Base-by-base conservation (phyloP, 164 flowering plant species). In the Magnolia changhungtana region DNA sequence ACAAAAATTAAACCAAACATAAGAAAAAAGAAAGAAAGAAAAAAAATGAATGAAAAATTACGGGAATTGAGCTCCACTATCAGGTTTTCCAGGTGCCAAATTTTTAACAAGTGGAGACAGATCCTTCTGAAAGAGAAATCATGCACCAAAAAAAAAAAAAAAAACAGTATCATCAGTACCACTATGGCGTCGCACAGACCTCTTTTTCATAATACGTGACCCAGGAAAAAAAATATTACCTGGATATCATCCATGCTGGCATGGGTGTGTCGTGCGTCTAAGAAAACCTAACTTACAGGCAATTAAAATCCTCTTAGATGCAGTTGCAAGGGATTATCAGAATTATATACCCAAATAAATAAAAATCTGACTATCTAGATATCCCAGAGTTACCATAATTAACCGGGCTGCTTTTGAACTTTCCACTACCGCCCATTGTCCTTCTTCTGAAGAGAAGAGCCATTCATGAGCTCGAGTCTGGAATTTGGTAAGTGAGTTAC, bases 361-460 rank as follows among this genome's bases (percentile, higher is more conserved):
- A 63, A 66, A 72, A 0, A 64, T 67, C 58, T 29, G 55, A 76
- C n/a, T 2, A 45, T 70, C 19, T 50, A 67, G 64, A 50, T 69
- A 23, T 65, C 74, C 29, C 72, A 31, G 61, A 75, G 65, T 21
- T 88, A 93, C 99, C 98, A 96, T 88, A 77, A 92, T 82, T 50
- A 96, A 85, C 63, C 99, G 97, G 80, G 95, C 96, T 71, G 96
- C 90, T 83, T 89, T 89, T 71, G 95, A 86, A 81, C 90, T 96
- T 82, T 89, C 92, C 80, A 91, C 96, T 27, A 96, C 85, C 68
- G 82, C 14, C 98, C 99, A 96, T 81, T 93, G 99, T 68, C 99
- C 99, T 87, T 92, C 99, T 84, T 91, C 97, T 27, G 98, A 92
- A 73, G 92, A 87, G 87, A 90, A 93, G 55, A 96, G 89, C 99